Conservation (phyloP, 441 rosid genomes). For the Populus hybrid region DNA sequence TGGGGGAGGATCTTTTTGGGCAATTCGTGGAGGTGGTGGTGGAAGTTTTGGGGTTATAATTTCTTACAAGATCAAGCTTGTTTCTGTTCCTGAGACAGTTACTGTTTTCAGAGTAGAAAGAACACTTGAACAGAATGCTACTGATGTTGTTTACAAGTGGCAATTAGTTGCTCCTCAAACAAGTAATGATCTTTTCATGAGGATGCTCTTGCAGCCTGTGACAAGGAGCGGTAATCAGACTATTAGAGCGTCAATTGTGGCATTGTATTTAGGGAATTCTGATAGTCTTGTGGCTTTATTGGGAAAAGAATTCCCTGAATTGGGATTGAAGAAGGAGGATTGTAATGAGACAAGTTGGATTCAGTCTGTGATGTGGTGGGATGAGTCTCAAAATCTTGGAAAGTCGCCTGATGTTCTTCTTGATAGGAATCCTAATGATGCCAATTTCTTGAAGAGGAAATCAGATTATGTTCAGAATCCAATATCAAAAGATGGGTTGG, state of each 20-base stretch:
- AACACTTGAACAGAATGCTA: conserved; percentile 29
- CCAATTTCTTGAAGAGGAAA: conserved; percentile 43
- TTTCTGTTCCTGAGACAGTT: conserved; percentile 48
- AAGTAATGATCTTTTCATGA: conserved; percentile 45
- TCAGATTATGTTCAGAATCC: conserved; percentile 50
- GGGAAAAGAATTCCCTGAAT: conserved; percentile 46
- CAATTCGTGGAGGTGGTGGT: conserved; percentile 71
- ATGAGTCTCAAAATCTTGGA: conserved; percentile 25
- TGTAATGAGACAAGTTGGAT: conserved; percentile 58
- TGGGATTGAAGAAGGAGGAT: conserved; percentile 38
- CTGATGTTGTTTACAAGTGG: conserved; percentile 45
- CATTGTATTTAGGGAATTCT: conserved; percentile 44
- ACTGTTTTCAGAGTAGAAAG: conserved; percentile 47
- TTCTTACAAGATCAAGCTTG: conserved; percentile 55
- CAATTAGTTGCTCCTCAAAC: conserved; percentile 45
- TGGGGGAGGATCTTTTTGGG: conserved; percentile 85
- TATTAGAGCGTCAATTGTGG: conserved; percentile 34
- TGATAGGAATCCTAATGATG: conserved; percentile 31
- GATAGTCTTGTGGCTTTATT: conserved; percentile 39
- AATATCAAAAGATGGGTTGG: conserved; percentile 33
- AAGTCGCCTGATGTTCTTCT: conserved; percentile 44
- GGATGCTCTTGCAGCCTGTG: conserved; percentile 48
- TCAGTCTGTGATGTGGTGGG: conserved; percentile 54
- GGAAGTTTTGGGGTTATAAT: conserved; percentile 62
- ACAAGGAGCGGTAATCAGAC: conserved; percentile 31